Percentiles rank a stretch among this genome's conserved stretches.
Conservation (phyloP, 768 basidiomycete genomes). For the Pisolithus marmoratus region DNA sequence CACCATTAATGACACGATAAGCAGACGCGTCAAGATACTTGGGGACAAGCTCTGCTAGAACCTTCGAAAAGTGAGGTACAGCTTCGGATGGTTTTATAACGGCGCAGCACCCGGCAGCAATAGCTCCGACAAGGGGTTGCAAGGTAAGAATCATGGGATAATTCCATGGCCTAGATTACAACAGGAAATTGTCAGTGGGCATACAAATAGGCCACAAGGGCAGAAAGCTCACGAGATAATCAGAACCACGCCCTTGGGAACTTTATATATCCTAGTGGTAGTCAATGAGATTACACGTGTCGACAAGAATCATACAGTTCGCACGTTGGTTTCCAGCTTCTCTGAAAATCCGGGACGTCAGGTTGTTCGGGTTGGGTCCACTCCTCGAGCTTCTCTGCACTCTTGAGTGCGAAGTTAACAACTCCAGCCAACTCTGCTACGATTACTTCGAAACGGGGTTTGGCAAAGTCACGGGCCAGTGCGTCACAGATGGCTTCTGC, state of each 20-base stretch:
- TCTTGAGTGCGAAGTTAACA: slow-evolving; percentile 37
- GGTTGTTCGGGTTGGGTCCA: slow-evolving; percentile 49
- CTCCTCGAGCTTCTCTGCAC: slow-evolving; percentile 45
- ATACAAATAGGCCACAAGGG: not conserved
- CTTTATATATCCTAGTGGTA: slow-evolving; percentile 36
- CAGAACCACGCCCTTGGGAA: slow-evolving; percentile 56
- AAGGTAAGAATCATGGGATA: slow-evolving; percentile 53
- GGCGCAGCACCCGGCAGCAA: slow-evolving; percentile 67
- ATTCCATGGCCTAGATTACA: slow-evolving; percentile 52
- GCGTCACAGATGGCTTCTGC: slow-evolving; percentile 42
- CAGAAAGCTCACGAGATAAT: slow-evolving; percentile 48
- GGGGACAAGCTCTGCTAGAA: slow-evolving; percentile 51
- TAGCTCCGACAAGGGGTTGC: slow-evolving; percentile 62
- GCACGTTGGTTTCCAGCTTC: slow-evolving; percentile 44
- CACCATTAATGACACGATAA: slow-evolving; percentile 50
- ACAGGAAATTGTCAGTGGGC: not conserved
- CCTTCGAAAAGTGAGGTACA: slow-evolving; percentile 39
- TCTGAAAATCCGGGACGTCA: slow-evolving; percentile 36
- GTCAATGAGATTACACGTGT: not conserved
- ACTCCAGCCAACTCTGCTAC: slow-evolving; percentile 40
- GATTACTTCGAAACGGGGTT: slow-evolving; percentile 34
- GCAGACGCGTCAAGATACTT: slow-evolving; percentile 48
- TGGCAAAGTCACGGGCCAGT: slow-evolving; percentile 41
- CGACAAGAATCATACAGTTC: not conserved
- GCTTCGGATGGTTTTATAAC: slow-evolving; percentile 64